A percentile compares a stretch with the other conserved stretches of the same genome.
phyloP scores from a whole-genome alignment of 345 rosid species.

The Melaleuca alternifolia region DNA sequence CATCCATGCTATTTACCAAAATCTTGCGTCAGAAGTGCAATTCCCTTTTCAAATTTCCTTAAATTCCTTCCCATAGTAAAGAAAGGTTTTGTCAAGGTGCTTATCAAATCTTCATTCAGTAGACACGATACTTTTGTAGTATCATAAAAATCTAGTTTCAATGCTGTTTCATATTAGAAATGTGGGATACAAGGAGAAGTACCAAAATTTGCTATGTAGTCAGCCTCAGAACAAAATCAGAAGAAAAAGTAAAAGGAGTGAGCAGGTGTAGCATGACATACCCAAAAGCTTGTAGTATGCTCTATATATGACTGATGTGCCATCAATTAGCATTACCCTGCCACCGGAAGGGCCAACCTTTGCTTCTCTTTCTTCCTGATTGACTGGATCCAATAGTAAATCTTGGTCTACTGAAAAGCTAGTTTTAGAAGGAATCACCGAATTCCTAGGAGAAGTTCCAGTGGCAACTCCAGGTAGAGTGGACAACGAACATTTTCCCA shows the following conservation, averaged over 20 bases:
- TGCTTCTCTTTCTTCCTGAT: slow-evolving; percentile 21
- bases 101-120: background rate
- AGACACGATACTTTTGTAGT: background rate
- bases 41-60: background rate
- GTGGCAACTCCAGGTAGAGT: slow-evolving; percentile 14
- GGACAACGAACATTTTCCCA: slow-evolving; percentile 15
- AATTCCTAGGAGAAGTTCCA: slow-evolving; percentile 15
- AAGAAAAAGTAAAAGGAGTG: background rate
- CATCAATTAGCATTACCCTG: slow-evolving; percentile 93
- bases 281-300: slow-evolving; percentile 96
- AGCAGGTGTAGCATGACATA: slow-evolving; percentile 7
- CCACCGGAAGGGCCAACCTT: slow-evolving; percentile 33
- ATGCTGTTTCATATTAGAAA: background rate
- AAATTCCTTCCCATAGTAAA: background rate
- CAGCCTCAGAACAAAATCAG: background rate
- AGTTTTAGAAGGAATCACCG: slow-evolving; percentile 16
- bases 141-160: background rate
- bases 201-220: background rate
- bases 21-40: background rate
- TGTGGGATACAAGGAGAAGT: background rate
- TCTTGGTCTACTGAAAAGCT: slow-evolving; percentile 11
- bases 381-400: slow-evolving; percentile 9
- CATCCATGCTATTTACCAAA: background rate
- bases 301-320: slow-evolving; percentile 86
- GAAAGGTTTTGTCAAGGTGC: background rate